Evolutionary conservation across 257 asterid species (phyloP), one percentile per base, ranked within the genome.

Genomic region (Primulina huaijiensis): DNA sequence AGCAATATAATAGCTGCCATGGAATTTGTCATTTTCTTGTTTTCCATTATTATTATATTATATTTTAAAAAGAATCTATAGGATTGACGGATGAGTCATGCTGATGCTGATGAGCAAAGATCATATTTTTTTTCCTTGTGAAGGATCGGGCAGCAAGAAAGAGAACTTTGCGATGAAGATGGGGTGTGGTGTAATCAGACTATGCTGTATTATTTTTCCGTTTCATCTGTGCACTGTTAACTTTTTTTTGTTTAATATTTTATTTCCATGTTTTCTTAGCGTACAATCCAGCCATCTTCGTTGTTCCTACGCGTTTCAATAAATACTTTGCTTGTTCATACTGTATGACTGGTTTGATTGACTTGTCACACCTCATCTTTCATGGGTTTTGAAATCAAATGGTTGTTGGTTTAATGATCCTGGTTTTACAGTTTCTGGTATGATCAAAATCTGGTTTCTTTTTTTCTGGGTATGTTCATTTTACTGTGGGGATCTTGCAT

Each of bases 191-290:
- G 25, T 62, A 17, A 35, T 69, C 76, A 62, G 19, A 67, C 7
- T 79, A 77, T 69, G 25, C 3, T 6, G 14, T 52, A 31, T 57
- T 62, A 17, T 5, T 3, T 65, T 73, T 74, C 37, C 59, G 17
- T 68, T 46, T 69, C 21, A 50, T 50, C 57, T 50, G 57, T 50
- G 20, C 40, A 55, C 33, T 79, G 81, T 75, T 31, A 76, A 77
- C 69, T 75, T 79, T 75, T 3, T 65, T 66, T 31, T 76, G 53
- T 43, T 43, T 50, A 6, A 34, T 34, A 2, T 27, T 27, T 27
- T 27, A 27, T 27, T 27, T 27, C 20, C 57, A 52, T 30, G 31
- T 17, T 70, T 65, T 68, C 64, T 67, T 72, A 71, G 35, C 33
- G 65, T 65, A 35, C 6, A 61, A 31, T 60, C 60, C 58, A 72